Conservation (phyloP, 2,329 filamentous ascomycete genomes). For the Myrmaecium sp. region DNA sequence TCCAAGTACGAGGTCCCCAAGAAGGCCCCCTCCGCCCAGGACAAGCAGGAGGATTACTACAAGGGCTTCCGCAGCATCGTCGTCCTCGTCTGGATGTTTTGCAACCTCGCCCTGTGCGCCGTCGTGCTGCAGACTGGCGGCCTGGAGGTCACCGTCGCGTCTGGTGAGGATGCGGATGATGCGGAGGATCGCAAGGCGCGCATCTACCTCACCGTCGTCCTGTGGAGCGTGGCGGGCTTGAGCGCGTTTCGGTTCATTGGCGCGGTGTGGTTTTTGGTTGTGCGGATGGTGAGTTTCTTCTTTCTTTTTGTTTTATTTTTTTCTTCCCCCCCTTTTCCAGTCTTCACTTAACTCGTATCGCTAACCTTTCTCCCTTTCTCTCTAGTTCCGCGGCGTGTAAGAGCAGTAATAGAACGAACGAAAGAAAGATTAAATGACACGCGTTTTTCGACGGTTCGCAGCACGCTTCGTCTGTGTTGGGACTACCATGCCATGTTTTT, state of each 20-base stretch:
- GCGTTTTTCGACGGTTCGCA: too few species aligned
- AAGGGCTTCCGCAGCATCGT: conserved; percentile 85
- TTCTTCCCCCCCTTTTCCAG: background rate
- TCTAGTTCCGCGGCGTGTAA: conserved; percentile 35
- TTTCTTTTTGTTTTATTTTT: too few species aligned
- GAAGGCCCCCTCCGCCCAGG: conserved; percentile 40
- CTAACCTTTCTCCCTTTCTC: too few species aligned
- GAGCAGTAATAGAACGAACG: conserved; percentile 2
- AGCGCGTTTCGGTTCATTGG: conserved; percentile 78
- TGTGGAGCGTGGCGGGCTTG: conserved; percentile 77
- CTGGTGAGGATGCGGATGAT: conserved; percentile 21
- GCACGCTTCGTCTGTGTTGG: too few species aligned
- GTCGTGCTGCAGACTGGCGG: conserved; percentile 77
- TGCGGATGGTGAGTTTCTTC: conserved; percentile 20
- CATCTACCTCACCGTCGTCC: conserved; percentile 71
- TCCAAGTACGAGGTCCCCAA: conserved; percentile 60
- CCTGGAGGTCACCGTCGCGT: conserved; percentile 37
- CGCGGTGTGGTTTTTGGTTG: conserved; percentile 77
- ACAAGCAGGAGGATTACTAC: conserved; percentile 97
- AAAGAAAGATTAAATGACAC: too few species aligned
- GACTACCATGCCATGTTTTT: too few species aligned
- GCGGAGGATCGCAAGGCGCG: conserved; percentile 33
- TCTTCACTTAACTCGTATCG: conserved; percentile 1
- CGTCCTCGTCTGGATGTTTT: conserved; percentile 91
- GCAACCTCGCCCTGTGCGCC: conserved; percentile 76